These are phyloP conservation scores for Rhynchosporium agropyri DNA, from an alignment of 2,329 filamentous ascomycete genomes.

Conservation along the genomic window DNA sequence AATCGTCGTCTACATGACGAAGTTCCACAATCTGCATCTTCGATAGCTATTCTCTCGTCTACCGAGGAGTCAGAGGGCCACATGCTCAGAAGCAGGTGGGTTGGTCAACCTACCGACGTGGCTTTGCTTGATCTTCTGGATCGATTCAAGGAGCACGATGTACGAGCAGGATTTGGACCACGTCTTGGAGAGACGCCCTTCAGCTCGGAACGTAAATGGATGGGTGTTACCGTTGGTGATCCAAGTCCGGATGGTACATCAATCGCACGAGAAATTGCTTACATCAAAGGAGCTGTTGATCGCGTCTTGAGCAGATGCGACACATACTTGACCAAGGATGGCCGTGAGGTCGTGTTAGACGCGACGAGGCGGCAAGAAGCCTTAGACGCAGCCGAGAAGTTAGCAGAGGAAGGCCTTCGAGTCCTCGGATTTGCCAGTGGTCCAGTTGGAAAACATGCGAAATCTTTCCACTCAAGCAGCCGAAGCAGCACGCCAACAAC, in stretches of 20 bases:
- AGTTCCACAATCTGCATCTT: slow-evolving; percentile 69
- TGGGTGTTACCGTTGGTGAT: slow-evolving; percentile 84
- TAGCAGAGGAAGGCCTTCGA: slow-evolving; percentile 87
- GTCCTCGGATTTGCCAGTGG: slow-evolving; percentile 95
- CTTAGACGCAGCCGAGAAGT: slow-evolving; percentile 75
- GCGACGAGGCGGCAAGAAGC: slow-evolving; percentile 73
- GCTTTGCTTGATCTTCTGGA: slow-evolving; percentile 95
- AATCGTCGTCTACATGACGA: slow-evolving; percentile 66
- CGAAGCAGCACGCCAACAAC: slow-evolving; percentile 57
- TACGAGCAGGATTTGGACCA: slow-evolving; percentile 81
- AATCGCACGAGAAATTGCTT: slow-evolving; percentile 71
- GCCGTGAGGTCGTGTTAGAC: slow-evolving; percentile 84
- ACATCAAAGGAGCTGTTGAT: slow-evolving; percentile 94
- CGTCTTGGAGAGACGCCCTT: slow-evolving; percentile 88
- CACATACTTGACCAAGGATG: slow-evolving; percentile 84
- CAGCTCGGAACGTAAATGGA: slow-evolving; percentile 98
- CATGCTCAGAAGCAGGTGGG: slow-evolving; percentile 80
- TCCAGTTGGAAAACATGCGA: slow-evolving; percentile 56
- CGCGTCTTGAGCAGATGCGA: slow-evolving; percentile 84
- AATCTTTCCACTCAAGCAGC: slow-evolving; percentile 42
- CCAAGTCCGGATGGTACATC: slow-evolving; percentile 37
- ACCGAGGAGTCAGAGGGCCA: slow-evolving; percentile 65
- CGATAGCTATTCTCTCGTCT: slow-evolving; percentile 82
- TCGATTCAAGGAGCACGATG: slow-evolving; percentile 86
- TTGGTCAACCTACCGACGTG: slow-evolving; percentile 95